phyloP scores from a whole-genome alignment of 2,329 filamentous ascomycete species.

The Hymenoscyphus albidus region DNA sequence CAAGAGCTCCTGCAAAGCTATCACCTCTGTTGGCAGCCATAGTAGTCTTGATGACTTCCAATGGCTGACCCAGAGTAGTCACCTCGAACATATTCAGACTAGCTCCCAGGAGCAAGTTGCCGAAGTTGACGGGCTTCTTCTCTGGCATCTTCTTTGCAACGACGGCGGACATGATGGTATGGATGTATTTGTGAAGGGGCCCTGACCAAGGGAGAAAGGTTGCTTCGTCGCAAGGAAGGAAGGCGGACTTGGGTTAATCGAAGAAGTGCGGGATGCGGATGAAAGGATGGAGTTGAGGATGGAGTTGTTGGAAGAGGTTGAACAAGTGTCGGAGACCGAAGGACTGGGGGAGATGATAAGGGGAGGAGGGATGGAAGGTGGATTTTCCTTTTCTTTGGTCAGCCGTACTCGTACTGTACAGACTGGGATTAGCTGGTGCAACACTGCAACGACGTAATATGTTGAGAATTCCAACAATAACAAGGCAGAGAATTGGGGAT shows the following conservation, averaged over 20 bases:
- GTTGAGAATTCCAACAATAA: background rate
- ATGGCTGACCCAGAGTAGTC: conserved; percentile 66
- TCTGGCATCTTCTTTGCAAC: conserved; percentile 58
- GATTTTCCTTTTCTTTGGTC: conserved; percentile 6
- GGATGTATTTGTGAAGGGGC: conserved; percentile 59
- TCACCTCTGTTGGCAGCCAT: conserved; percentile 97
- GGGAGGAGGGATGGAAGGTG: background rate
- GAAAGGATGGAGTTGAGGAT: background rate
- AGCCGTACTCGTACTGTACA: conserved; percentile 5
- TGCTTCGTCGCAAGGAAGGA: conserved; percentile 69
- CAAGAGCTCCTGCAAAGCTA: conserved; percentile 75
- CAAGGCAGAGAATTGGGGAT: background rate
- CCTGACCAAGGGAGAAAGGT: conserved; percentile 96
- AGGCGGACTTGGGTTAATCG: background rate
- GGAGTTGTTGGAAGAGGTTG: conserved; percentile 1
- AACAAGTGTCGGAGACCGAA: conserved; percentile 8
- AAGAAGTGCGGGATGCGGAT: conserved; percentile 6
- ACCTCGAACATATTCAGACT: conserved; percentile 42
- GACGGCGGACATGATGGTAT: conserved; percentile 59
- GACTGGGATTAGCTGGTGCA: background rate
- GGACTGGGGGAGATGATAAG: background rate
- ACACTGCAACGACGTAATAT: background rate
- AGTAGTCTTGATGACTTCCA: conserved; percentile 99
- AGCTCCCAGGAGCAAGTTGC: conserved; percentile 72
- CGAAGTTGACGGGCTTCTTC: conserved; percentile 99